A percentile compares a stretch with the other conserved stretches of the same genome.
These are phyloP conservation scores for Ceratocystis cubensis DNA, from an alignment of 2,329 filamentous ascomycete species.

Conservation along the genomic window DNA sequence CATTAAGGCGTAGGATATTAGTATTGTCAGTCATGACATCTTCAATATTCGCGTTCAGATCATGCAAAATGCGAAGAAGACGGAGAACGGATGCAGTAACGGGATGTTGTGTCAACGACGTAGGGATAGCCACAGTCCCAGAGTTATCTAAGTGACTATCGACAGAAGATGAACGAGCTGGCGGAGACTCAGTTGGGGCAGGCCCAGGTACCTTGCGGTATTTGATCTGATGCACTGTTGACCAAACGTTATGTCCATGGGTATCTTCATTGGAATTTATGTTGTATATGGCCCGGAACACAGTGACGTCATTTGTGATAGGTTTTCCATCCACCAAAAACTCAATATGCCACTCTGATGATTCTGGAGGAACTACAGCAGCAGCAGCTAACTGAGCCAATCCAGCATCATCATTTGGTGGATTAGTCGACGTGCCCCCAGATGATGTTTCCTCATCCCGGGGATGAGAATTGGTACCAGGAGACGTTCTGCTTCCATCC, in stretches of 20 bases:
- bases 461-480: not conserved
- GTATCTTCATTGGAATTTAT: conserved; percentile 25
- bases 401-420: not conserved
- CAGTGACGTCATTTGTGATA: conserved; percentile 82
- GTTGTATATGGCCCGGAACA: conserved; percentile 85
- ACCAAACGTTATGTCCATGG: conserved; percentile 65
- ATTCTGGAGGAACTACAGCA: not conserved
- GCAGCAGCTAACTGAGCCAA: not conserved
- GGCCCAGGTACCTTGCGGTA: conserved; percentile 79
- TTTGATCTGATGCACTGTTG: conserved; percentile 77
- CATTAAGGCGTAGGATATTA: conserved; percentile 54
- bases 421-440: not conserved
- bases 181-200: conserved; percentile 56
- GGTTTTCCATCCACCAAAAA: conserved; percentile 78
- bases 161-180: not conserved
- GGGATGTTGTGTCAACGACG: conserved; percentile 70
- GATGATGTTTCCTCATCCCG: not conserved
- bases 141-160: conserved; percentile 27
- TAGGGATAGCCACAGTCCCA: conserved; percentile 48
- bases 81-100: conserved; percentile 78
- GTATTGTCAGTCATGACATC: conserved; percentile 75
- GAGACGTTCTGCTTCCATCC: not conserved
- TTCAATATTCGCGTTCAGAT: conserved; percentile 84
- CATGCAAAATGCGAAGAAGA: conserved; percentile 78
- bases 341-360: conserved; percentile 81